A percentile compares a stretch with the other conserved stretches of the same genome.
phyloP scores from a whole-genome alignment of 805 yeast species.

The Torulaspora gathmanii region DNA sequence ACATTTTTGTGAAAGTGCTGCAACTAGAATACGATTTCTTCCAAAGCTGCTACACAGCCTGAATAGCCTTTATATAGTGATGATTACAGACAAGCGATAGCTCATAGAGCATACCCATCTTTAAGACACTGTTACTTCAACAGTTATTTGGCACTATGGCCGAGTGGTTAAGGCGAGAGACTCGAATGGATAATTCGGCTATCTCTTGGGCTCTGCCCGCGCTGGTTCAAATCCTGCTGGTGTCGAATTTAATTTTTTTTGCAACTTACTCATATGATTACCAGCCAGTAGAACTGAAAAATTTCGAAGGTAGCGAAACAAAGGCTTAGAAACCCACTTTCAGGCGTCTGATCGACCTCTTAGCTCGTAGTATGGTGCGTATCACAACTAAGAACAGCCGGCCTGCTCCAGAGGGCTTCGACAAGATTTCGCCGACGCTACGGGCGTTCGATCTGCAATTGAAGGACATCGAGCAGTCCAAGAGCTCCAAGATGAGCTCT shows the following conservation, averaged over 20 bases:
- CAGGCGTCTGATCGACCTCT: background rate
- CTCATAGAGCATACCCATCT: background rate
- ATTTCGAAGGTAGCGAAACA: background rate
- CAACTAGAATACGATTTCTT: slow-evolving; percentile 45
- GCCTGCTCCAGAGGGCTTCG: slow-evolving; percentile 70
- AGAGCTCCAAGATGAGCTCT: slow-evolving; percentile 40
- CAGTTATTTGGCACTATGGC: slow-evolving; percentile 49
- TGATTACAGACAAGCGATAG: background rate
- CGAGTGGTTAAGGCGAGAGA: slow-evolving; percentile 77
- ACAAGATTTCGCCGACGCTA: slow-evolving; percentile 61
- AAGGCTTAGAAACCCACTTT: too few species aligned
- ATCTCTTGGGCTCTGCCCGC: slow-evolving; percentile 73
- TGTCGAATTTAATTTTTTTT: slow-evolving; percentile 47
- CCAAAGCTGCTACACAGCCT: slow-evolving; percentile 41
- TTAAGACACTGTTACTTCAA: background rate
- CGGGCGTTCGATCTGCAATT: slow-evolving; percentile 53
- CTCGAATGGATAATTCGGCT: slow-evolving; percentile 47
- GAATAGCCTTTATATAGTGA: background rate
- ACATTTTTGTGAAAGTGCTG: slow-evolving; percentile 36
- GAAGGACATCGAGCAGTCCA: slow-evolving; percentile 46
- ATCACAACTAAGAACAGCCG: slow-evolving; percentile 30
- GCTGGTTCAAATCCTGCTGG: slow-evolving; percentile 78
- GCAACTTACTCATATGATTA: background rate
- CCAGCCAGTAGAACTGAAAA: background rate
- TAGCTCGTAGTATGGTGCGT: slow-evolving; percentile 18